Base-by-base conservation (phyloP, 2,329 filamentous ascomycete genomes). In the Didymellaceae sp. region DNA sequence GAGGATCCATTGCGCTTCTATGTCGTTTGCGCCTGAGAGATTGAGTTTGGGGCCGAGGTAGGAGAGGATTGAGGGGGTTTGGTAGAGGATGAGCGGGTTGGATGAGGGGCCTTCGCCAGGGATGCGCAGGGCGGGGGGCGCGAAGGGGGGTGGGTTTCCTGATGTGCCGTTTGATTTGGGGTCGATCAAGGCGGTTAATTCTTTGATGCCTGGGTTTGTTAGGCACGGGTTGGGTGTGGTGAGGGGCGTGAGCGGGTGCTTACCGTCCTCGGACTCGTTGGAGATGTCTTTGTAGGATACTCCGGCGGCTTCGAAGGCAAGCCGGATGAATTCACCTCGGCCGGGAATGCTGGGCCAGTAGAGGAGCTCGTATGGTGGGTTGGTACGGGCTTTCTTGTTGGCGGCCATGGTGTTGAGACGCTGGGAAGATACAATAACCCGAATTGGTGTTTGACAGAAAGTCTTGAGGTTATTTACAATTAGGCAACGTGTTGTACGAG, bases 261-360 rank as follows among this genome's bases (percentile, higher is more conserved):
- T 53, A 64, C 62, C 86, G n/a, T 79, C 74, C 22, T 81, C 66
- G 11, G 75, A 51, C 58, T 71, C 68, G 57, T 80, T 80, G 47
- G 81, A 79, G 3, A 79, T 76, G 74, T 92, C 88, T 18, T 72
- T 82, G 77, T 90, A 92, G 4, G 80, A 69, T 1, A 82, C 82
- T 14, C 81, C 80, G 16, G 84, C 79, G 43, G 88, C 87, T 74
- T 92, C 89, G 58, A 93, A 83, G 13, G 80, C 80, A 9, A 93
- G 81, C 17, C 89, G 88, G 66, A 91, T 75, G 69, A 85, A 84
- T 68, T 93, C 89, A 54, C 85, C 89, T 39, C 89, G 86, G 31
- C 89, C 89, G 25, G 89, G 89, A 8, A 90, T 75, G 14, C 72
- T 73, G 14, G 87, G 86, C 82, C 87, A 89, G 80, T 91, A 91